These are phyloP conservation scores for Zygoascus biomembranicola DNA, from an alignment of 805 yeast genomes.

Conservation along the genomic window DNA sequence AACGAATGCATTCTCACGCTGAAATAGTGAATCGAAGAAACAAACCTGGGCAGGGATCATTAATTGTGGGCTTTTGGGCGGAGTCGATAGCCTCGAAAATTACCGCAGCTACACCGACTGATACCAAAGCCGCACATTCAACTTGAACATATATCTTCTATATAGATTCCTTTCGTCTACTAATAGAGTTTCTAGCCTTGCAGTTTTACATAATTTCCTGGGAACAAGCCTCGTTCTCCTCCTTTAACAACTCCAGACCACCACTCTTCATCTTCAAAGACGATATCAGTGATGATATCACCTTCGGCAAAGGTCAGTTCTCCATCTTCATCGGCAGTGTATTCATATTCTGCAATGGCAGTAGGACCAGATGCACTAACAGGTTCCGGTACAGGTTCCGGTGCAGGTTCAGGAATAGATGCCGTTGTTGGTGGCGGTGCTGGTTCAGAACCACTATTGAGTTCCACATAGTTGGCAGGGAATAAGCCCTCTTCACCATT, in stretches of 20 bases:
- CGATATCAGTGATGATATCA: conserved; percentile 72
- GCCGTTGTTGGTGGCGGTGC: conserved; percentile 17
- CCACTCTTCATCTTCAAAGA: conserved; percentile 92
- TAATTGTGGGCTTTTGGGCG: conserved; percentile 20
- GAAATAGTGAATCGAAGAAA: conserved; percentile 63
- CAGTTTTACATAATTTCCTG: conserved; percentile 69
- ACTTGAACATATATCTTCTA: background rate
- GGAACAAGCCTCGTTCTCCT: conserved; percentile 71
- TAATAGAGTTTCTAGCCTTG: background rate
- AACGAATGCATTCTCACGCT: conserved; percentile 75
- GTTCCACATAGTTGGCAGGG: conserved; percentile 79
- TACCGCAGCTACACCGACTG: background rate
- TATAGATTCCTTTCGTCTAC: background rate
- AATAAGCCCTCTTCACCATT: conserved; percentile 77
- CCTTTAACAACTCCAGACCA: conserved; percentile 87
- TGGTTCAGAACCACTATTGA: conserved; percentile 25
- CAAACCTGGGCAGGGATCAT: conserved; percentile 23
- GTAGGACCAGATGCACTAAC: conserved; percentile 29
- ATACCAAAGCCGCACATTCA: background rate
- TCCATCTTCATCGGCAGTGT: conserved; percentile 88
- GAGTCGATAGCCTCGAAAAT: conserved; percentile 6
- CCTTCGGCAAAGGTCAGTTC: conserved; percentile 82
- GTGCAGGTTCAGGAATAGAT: conserved; percentile 10
- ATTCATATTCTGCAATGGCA: conserved; percentile 66
- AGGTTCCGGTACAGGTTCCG: conserved; percentile 12